phyloP scores from a whole-genome alignment of 345 rosid genomes.

The Viola odorata region DNA sequence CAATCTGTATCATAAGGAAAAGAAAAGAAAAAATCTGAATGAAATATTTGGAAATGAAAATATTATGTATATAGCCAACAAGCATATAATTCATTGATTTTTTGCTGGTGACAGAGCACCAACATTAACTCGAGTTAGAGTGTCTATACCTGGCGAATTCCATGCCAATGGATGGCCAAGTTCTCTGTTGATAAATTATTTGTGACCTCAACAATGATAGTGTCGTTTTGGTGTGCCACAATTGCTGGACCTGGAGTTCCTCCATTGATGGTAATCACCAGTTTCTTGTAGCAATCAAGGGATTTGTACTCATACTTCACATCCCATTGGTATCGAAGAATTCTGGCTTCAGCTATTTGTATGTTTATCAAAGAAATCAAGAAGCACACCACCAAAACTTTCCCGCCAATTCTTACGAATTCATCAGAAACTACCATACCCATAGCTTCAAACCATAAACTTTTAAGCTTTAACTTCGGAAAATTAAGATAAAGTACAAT shows the following conservation, averaged over 20 bases:
- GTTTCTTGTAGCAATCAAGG: constrained; percentile 55
- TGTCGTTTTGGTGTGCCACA: constrained; percentile 55
- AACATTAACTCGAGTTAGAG: not conserved
- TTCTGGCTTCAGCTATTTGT: constrained; percentile 28
- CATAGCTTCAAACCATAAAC: not conserved
- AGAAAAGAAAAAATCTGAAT: not conserved
- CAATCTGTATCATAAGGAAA: constrained; percentile 31
- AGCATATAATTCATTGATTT: not conserved
- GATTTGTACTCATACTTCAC: constrained; percentile 61
- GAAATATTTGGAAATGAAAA: not conserved
- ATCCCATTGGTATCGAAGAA: constrained; percentile 52
- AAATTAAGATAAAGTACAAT: too few species aligned
- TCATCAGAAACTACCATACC: not conserved
- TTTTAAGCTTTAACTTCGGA: too few species aligned
- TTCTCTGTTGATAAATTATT: constrained; percentile 60
- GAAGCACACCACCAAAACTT: constrained; percentile 2
- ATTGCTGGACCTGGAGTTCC: constrained; percentile 59
- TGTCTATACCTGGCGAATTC: constrained; percentile 52
- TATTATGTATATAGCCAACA: not conserved
- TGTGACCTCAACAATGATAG: constrained; percentile 58
- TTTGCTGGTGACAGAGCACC: not conserved
- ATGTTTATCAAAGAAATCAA: not conserved
- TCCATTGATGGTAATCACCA: constrained; percentile 62
- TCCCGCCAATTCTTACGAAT: not conserved
- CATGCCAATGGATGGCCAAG: constrained; percentile 71